Base-by-base conservation (phyloP, 2,329 filamentous ascomycete species). In the Diaporthe aspalathi region DNA sequence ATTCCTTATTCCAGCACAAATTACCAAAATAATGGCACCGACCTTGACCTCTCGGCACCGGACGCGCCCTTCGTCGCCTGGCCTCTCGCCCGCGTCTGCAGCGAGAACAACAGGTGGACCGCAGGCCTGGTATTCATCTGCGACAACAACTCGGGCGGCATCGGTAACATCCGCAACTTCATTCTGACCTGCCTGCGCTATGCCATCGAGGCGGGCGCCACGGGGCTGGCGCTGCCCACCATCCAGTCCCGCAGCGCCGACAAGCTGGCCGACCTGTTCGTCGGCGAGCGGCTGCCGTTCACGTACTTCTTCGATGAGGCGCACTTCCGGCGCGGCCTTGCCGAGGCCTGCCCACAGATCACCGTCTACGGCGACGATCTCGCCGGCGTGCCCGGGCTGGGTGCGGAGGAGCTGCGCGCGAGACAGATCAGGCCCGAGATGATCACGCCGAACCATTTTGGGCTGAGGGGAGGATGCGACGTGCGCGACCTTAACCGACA, bases 91-190 rank as follows among this genome's bases (percentile, higher is more conserved):
- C 77, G 84, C 8, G 79, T 83, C 7, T 86, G 85, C 77, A 78
- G 80, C 27, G 84, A 86, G 73, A 79, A 83, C 1, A 75, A 70
- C 1, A 57, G n/a, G n/a, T 84, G 81, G 80, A 79, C 79, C 0
- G 79, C 82, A 0, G 84, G 84, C 1, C 74, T 86, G 32, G 78
- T 85, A 14, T 86, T 83, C 70, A 77, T 84, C 24, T 87, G 85
- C 78, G 84, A 85, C 76, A 85, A 86, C 76, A 87, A 86, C 75
- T 84, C 84, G 3, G 85, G 85, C 3, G 85, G 85, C 32, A 83
- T 86, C 60, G 84, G 85, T 24, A 87, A 86, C 71, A 85, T 86
- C 45, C 79, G 85, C 67, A 86, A 85, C 74, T 86, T 84, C 75
- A 84, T 86, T 54, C 80, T 86, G 67, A 86, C 84, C 11, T 87